A percentile compares a stretch with the other conserved stretches of the same genome.
phyloP scores from a whole-genome alignment of 148 eudicot species.

The Vaccinium corymbosum region DNA sequence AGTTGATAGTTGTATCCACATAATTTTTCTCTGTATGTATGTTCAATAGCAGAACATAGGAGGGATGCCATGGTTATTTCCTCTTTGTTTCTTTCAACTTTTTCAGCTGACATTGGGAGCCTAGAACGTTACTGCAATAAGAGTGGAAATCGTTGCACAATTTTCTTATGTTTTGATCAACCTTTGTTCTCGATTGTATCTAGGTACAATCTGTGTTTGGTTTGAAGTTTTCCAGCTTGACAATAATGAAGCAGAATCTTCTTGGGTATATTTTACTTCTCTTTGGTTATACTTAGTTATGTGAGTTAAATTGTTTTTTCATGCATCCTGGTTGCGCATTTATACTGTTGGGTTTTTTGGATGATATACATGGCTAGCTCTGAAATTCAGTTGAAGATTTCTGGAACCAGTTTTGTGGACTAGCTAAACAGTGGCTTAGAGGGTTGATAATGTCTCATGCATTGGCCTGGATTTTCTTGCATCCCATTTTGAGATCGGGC shows the following conservation, averaged over 20 bases:
- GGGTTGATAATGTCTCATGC: not conserved
- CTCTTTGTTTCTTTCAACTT: not conserved
- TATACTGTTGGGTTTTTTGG: not conserved
- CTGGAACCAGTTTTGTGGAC: not conserved
- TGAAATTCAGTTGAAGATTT: not conserved
- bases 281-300: slow-evolving; percentile 6
- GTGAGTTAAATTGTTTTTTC: not conserved
- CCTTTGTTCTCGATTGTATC: slow-evolving; percentile 22
- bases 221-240: slow-evolving; percentile 72
- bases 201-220: slow-evolving; percentile 66
- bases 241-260: slow-evolving; percentile 59
- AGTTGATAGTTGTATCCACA: not conserved
- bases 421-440: not conserved
- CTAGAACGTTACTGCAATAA: not conserved
- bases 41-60: not conserved
- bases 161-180: slow-evolving; percentile 1
- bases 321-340: not conserved
- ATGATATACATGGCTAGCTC: not conserved
- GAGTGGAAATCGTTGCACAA: not conserved
- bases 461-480: not conserved
- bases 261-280: slow-evolving; percentile 42
- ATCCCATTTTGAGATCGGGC: not conserved
- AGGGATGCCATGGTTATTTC: not conserved
- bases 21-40: not conserved
- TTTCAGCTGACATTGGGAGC: not conserved